Evolutionary conservation across 2,329 filamentous ascomycete species (phyloP).

Genomic region (Colletotrichum tabaci): DNA sequence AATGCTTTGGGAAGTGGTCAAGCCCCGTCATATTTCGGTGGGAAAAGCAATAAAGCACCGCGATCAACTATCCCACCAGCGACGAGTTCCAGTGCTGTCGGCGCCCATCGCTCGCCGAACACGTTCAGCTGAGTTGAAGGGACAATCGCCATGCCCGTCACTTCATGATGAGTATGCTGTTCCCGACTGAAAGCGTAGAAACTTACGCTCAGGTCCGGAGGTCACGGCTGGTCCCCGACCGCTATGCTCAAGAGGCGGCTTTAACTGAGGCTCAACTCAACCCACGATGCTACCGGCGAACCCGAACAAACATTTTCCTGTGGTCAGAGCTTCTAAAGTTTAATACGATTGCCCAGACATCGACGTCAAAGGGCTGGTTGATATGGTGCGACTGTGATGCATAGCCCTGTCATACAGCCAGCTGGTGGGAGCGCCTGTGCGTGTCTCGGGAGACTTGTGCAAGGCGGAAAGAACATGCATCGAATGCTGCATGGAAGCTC

Average conservation of each 20-base stretch:
- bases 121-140: too few species aligned
- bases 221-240: background rate
- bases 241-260: background rate
- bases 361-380: background rate
- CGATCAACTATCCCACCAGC: too few species aligned
- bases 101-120: too few species aligned
- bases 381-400: background rate
- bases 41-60: too few species aligned
- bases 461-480: constrained; percentile 9
- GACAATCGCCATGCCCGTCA: too few species aligned
- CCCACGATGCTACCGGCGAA: background rate
- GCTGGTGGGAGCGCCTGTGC: background rate
- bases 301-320: background rate
- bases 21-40: too few species aligned
- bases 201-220: constrained; percentile 1
- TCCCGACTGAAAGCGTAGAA: background rate
- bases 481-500: constrained; percentile 33
- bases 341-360: background rate
- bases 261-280: background rate
- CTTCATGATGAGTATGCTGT: too few species aligned
- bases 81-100: too few species aligned
- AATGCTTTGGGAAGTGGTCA: too few species aligned
- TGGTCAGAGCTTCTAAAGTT: background rate
- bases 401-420: too few species aligned
- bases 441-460: constrained; percentile 1